phyloP scores from a whole-genome alignment of 2,329 filamentous ascomycete genomes.

The Exophiala xenobiotica region DNA sequence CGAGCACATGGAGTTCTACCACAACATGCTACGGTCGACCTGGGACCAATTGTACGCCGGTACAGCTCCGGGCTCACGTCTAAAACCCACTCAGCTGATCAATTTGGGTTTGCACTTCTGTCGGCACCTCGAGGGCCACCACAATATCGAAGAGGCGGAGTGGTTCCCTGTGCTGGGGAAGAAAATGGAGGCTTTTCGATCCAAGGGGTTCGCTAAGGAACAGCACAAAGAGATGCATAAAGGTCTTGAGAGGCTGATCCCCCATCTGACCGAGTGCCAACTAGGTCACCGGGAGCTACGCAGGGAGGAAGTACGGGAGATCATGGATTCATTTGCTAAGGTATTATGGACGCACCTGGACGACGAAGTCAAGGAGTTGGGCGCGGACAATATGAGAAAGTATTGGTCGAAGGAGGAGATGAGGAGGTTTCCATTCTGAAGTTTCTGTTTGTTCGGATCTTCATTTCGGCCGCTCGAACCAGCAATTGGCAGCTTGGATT shows the following conservation, averaged over 20 bases:
- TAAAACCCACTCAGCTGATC: not conserved
- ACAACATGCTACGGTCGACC: constrained; percentile 70
- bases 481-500: too few relatives aligned
- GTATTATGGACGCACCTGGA: constrained; percentile 82
- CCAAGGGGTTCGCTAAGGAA: constrained; percentile 61
- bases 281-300: constrained; percentile 61
- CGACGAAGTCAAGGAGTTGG: constrained; percentile 74
- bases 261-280: constrained; percentile 64
- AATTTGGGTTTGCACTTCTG: constrained; percentile 64
- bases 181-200: constrained; percentile 75
- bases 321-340: constrained; percentile 74
- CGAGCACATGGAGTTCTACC: constrained; percentile 53
- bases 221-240: constrained; percentile 79
- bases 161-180: constrained; percentile 75
- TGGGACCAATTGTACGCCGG: constrained; percentile 69
- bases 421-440: not conserved
- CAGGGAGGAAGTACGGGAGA: constrained; percentile 59
- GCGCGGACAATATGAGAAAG: constrained; percentile 81
- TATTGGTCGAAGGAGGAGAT: constrained; percentile 80
- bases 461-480: too few relatives aligned
- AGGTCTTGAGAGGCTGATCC: constrained; percentile 66
- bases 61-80: constrained; percentile 59
- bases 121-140: constrained; percentile 68
- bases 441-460: too few relatives aligned
- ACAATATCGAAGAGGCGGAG: constrained; percentile 76